Evolutionary conservation across 2,329 filamentous ascomycete species (phyloP), one percentile per base, ranked within the genome.

Genomic region (Fusarium sp.): DNA sequence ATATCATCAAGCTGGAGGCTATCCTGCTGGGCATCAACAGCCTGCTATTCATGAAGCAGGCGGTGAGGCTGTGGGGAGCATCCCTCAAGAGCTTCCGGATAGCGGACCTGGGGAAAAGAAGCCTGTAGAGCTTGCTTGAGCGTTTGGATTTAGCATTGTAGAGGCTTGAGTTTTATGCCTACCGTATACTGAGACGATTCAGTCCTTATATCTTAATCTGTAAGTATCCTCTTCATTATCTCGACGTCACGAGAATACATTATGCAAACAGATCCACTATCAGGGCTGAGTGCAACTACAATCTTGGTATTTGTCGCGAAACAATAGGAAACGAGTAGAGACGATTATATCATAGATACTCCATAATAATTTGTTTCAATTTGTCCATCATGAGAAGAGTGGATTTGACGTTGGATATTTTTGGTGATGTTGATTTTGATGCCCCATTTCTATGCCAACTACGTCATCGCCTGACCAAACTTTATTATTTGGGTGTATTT

Each of bases 401-500:
- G 62, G 47, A 62, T 33, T 46, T 50, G 28, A 21, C 18, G 21
- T 21, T 25, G 19, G 2, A 42, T n/a, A n/a, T 33, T 21, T 33
- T 32, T 35, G 6, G 16, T 30, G 38, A 53, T 47, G 30, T 53
- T 53, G 53, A 38, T 38, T 21, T 16, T 21, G 23, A 60, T 49
- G 35, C 60, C 63, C 62, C 64, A 72, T 71, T 52, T 56, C 58
- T 60, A 30, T 60, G 43, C 64, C 67, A 71, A 64, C 71, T 72
- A 74, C 71, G 71, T 73, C 71, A 73, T 73, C n/a, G 40, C 25
- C 37, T 69, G 16, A 38, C 38, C 50, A 56, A 52, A 64, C 58
- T 49, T 23, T 40, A 16, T 44, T 28, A 21, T 13, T 37, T 40
- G 8, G 23, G 12, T 19, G 25, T 37, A 30, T 23, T 40, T 35